These are phyloP conservation scores for Cylindrodendrum hubeiense DNA, from an alignment of 2,329 filamentous ascomycete genomes.

Conservation along the genomic window DNA sequence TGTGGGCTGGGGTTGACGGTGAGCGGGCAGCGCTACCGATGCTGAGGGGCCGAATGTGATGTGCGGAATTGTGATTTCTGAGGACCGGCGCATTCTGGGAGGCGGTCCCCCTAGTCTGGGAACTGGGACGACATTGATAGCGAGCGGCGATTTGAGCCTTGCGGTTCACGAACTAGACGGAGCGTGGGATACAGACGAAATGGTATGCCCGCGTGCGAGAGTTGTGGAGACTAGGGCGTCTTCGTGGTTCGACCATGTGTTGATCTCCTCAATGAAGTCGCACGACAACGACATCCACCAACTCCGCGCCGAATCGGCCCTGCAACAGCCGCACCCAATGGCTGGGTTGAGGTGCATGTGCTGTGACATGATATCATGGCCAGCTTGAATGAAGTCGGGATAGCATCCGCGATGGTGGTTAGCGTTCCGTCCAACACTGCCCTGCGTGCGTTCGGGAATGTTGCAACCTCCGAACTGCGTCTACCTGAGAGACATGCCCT, in stretches of 20 bases:
- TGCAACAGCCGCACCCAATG: constrained; percentile 27
- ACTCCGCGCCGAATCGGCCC: constrained; percentile 26
- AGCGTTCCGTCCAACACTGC: constrained; percentile 1
- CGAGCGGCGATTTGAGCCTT: constrained; percentile 27
- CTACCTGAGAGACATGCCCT: constrained; percentile 9
- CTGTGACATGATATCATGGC: constrained; percentile 51
- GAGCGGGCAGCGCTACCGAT: constrained; percentile 33
- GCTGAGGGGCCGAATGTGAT: constrained; percentile 30
- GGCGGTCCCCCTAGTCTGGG: constrained; percentile 10
- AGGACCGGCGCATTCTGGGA: constrained; percentile 12
- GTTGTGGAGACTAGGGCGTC: constrained; percentile 35
- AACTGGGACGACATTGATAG: constrained; percentile 9
- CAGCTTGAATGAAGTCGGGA: constrained; percentile 9
- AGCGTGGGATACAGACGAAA: constrained; percentile 19
- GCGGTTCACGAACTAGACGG: constrained; percentile 14
- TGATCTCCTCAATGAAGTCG: constrained; percentile 41
- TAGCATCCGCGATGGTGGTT: constrained; percentile 9
- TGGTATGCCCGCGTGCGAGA: constrained; percentile 27
- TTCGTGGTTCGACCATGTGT: constrained; percentile 44
- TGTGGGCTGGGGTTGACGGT: constrained; percentile 31
- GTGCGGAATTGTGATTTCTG: constrained; percentile 23
- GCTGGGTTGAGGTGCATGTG: constrained; percentile 33
- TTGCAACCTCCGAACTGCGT: constrained; percentile 5
- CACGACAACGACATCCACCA: constrained; percentile 41
- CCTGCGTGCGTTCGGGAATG: constrained; percentile 10